Conservation (phyloP, 257 asterid species). For the Solanum paucissectum region DNA sequence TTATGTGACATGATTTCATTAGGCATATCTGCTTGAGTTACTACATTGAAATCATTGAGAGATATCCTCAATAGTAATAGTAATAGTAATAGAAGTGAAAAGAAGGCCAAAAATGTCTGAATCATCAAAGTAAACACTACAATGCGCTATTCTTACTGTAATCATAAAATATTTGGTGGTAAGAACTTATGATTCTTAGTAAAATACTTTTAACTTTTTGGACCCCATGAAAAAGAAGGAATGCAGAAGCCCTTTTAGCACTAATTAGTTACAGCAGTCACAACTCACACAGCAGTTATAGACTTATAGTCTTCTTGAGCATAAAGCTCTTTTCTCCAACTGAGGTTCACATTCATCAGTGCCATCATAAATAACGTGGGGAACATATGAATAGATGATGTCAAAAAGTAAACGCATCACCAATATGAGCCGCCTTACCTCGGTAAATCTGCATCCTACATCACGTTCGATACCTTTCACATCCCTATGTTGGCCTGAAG, state of each 20-base stretch:
- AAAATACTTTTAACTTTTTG: not conserved
- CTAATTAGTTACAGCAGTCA: not conserved
- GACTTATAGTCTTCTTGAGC: not conserved
- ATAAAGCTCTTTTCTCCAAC: not conserved
- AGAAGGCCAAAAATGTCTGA: not conserved
- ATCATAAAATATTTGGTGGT: not conserved
- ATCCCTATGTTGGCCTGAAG: conserved; percentile 9
- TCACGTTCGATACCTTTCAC: conserved; percentile 16
- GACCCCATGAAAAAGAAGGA: not conserved
- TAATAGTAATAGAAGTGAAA: not conserved
- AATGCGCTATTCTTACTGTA: not conserved
- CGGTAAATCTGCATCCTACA: conserved; percentile 15
- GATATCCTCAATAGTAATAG: not conserved
- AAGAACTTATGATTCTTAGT: not conserved
- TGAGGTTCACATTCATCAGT: not conserved
- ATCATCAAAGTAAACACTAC: not conserved
- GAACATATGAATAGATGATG: not conserved
- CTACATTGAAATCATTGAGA: not conserved
- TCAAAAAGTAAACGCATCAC: not conserved
- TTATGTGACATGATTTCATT: not conserved
- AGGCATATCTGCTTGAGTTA: not conserved
- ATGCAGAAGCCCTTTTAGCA: not conserved
- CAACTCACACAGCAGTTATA: not conserved
- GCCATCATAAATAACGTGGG: not conserved
- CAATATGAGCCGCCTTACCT: conserved; percentile 1